Percentiles rank a stretch among this genome's conserved stretches.
These are phyloP conservation scores for Styphnolobium japonicum DNA, from an alignment of 306 rosid genomes.

Conservation along the genomic window DNA sequence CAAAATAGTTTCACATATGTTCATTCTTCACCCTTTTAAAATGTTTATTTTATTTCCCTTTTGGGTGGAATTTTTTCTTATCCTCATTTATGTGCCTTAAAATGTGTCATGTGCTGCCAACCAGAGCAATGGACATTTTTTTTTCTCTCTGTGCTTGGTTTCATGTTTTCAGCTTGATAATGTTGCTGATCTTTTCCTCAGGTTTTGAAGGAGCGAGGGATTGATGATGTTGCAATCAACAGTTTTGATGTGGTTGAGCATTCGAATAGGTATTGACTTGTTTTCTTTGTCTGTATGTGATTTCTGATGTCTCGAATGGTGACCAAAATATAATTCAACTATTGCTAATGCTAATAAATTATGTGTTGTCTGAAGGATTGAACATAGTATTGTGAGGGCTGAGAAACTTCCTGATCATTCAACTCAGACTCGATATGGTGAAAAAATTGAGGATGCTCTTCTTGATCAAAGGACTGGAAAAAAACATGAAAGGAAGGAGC, in stretches of 20 bases:
- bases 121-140: background rate
- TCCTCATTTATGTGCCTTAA: background rate
- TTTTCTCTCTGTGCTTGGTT: background rate
- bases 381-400: constrained; percentile 46
- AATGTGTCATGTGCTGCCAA: background rate
- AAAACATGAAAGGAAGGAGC: constrained; percentile 67
- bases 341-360: background rate
- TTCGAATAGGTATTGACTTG: constrained; percentile 55
- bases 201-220: constrained; percentile 96
- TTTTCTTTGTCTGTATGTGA: background rate
- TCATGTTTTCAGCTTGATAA: constrained; percentile 16
- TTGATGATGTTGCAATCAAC: constrained; percentile 57
- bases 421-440: constrained; percentile 41
- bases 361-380: constrained; percentile 52
- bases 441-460: constrained; percentile 46
- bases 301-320: background rate
- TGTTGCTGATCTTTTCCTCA: constrained; percentile 31
- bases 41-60: background rate
- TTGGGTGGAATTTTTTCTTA: background rate
- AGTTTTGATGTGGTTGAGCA: constrained; percentile 55
- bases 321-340: constrained; percentile 7
- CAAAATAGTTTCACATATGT: background rate
- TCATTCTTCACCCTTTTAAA: background rate
- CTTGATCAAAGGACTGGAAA: constrained; percentile 64
- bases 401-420: constrained; percentile 55